These are phyloP conservation scores for Gaertneriomyces semiglobifer DNA, from an alignment of 192 early-diverging fungal genomes.

Conservation along the genomic window DNA sequence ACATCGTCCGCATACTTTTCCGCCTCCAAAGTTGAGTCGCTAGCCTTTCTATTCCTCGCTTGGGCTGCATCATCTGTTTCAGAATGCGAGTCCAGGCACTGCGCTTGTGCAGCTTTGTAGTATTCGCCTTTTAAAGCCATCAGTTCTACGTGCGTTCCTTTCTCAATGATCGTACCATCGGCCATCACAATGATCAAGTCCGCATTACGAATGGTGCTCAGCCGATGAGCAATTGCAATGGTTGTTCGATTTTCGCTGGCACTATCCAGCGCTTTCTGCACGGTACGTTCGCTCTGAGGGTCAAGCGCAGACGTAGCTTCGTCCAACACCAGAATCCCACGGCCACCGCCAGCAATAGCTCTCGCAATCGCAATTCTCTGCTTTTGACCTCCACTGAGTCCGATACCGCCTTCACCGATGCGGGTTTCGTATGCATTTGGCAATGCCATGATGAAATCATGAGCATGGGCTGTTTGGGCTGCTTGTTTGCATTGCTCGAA, in stretches of 20 bases:
- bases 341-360: slow-evolving; percentile 73
- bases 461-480: background rate
- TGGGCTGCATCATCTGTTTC: background rate
- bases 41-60: no score
- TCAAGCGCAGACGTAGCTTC: slow-evolving; percentile 48
- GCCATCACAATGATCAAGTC: slow-evolving; percentile 3
- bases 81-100: background rate
- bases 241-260: slow-evolving; percentile 64
- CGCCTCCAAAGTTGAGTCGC: no score
- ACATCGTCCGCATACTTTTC: no score
- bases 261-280: slow-evolving; percentile 41
- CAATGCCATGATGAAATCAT: slow-evolving; percentile 59
- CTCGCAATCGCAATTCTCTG: slow-evolving; percentile 94
- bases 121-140: slow-evolving; percentile 38
- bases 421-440: slow-evolving; percentile 72
- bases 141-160: slow-evolving; percentile 63
- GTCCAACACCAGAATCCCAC: slow-evolving; percentile 62
- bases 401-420: slow-evolving; percentile 66
- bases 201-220: slow-evolving; percentile 41
- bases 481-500: slow-evolving; percentile 41
- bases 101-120: slow-evolving; percentile 31
- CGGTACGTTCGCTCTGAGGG: slow-evolving; percentile 41
- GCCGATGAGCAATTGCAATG: slow-evolving; percentile 63
- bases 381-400: slow-evolving; percentile 84
- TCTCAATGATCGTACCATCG: slow-evolving; percentile 23